Conservation (phyloP, 306 rosid species). For the Quercus robur region DNA sequence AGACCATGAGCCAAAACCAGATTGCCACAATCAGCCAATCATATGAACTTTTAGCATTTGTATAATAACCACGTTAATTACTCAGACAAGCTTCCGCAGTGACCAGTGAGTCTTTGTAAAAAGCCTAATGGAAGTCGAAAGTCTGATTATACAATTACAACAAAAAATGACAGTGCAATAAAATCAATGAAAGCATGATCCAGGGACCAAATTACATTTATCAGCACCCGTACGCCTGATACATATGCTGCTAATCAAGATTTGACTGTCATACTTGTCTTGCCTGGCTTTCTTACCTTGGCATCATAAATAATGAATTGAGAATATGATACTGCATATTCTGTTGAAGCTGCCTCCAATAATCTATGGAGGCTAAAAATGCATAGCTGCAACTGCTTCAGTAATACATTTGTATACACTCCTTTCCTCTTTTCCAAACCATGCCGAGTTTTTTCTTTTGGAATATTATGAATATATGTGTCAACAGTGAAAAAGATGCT, state of each 20-base stretch:
- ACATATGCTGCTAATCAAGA: background rate
- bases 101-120: no score
- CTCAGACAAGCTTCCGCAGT: background rate
- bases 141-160: background rate
- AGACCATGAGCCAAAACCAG: background rate
- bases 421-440: slow-evolving; percentile 13
- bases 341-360: slow-evolving; percentile 20
- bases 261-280: background rate
- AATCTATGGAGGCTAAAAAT: background rate
- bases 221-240: no score
- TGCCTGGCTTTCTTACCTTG: background rate
- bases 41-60: background rate
- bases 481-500: slow-evolving; percentile 34
- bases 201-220: background rate
- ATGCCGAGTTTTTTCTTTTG: slow-evolving; percentile 5
- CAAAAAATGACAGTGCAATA: background rate
- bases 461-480: slow-evolving; percentile 17
- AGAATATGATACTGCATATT: background rate
- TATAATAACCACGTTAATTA: background rate
- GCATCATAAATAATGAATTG: no score
- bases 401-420: background rate
- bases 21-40: background rate
- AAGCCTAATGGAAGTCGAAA: no score
- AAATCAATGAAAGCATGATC: background rate
- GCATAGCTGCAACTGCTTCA: slow-evolving; percentile 18